Evolutionary conservation across 2,329 filamentous ascomycete species (phyloP).

Genomic region (Alternaria metachromatica): DNA sequence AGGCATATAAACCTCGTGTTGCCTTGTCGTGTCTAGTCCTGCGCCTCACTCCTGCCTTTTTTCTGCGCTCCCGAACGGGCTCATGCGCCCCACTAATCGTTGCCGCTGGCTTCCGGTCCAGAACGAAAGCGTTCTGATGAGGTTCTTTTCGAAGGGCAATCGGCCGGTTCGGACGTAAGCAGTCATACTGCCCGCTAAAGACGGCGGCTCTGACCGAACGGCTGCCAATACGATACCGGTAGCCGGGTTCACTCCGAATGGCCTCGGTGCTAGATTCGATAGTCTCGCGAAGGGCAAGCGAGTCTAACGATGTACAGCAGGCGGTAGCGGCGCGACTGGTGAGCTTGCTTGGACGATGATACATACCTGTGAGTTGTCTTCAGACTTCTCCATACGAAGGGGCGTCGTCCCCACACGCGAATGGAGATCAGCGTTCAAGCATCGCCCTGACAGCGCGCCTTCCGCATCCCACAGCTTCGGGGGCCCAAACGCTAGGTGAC

Average conservation of each 20-base stretch:
- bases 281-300: not conserved
- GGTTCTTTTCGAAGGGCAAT: not conserved
- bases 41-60: not conserved
- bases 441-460: slow-evolving; percentile 8
- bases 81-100: not conserved
- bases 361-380: not conserved
- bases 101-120: slow-evolving; percentile 1
- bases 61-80: not conserved
- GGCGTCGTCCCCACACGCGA: not conserved
- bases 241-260: not conserved
- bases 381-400: not conserved
- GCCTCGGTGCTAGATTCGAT: not conserved
- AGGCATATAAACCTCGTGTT: not conserved
- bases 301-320: slow-evolving; percentile 6
- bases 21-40: not conserved
- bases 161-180: not conserved
- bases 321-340: slow-evolving; percentile 1
- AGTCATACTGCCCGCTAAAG: not conserved
- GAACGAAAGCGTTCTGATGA: not conserved
- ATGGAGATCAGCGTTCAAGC: slow-evolving; percentile 5
- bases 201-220: not conserved
- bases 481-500: slow-evolving; percentile 30
- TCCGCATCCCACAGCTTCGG: slow-evolving; percentile 14
- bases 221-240: not conserved
- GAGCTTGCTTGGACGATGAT: not conserved